Conservation (phyloP, 2,329 filamentous ascomycete genomes). For the Botryotinia calthae region DNA sequence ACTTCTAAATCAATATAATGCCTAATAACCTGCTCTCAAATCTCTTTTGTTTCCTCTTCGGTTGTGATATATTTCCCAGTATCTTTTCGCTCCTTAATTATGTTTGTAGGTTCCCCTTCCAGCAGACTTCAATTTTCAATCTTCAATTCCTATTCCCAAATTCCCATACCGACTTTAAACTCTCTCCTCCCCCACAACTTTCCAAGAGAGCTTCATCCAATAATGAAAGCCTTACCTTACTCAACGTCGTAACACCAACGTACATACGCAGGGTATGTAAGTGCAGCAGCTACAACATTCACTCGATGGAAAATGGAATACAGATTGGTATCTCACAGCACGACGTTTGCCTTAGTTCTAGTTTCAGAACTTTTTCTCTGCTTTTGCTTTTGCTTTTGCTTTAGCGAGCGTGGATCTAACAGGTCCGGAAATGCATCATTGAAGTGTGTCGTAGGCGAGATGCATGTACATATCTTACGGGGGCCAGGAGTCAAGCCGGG, state of each 20-base stretch:
- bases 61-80: not conserved
- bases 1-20: not conserved
- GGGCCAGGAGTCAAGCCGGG: too few species aligned
- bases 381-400: not conserved
- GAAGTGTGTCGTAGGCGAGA: not conserved
- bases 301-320: not conserved
- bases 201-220: too few species aligned
- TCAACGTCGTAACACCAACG: not conserved
- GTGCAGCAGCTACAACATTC: not conserved
- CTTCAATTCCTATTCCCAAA: not conserved
- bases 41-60: not conserved
- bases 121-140: not conserved
- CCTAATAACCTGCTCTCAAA: not conserved
- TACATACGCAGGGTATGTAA: not conserved
- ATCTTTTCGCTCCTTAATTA: not conserved
- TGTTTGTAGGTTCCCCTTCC: not conserved
- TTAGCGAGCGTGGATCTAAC: not conserved
- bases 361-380: not conserved
- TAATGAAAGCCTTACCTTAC: not conserved
- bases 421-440: not conserved
- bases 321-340: not conserved
- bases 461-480: not conserved
- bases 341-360: not conserved
- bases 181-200: too few species aligned
- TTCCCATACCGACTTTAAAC: not conserved